phyloP scores from a whole-genome alignment of 495 filamentous ascomycete genomes.

The Tuber microsphaerosporum region DNA sequence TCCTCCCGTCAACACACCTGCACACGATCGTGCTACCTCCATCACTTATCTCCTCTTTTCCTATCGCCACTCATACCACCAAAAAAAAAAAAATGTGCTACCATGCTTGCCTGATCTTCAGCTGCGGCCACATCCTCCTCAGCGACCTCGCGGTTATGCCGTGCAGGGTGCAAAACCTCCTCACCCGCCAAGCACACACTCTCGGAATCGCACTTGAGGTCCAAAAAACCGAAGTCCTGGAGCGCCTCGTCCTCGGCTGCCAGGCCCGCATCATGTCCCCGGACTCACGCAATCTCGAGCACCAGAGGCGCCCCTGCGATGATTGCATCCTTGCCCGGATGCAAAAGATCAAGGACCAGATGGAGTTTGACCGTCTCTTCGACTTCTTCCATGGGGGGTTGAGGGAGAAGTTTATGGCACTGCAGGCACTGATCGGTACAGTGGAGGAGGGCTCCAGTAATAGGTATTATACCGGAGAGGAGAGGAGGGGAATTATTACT shows the following conservation, averaged over 20 bases:
- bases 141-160: not conserved
- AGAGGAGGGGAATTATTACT: not conserved
- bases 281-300: not conserved
- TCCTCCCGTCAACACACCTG: too few relatives aligned
- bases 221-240: not conserved
- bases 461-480: not conserved
- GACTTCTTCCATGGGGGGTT: not conserved
- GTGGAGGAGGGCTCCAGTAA: not conserved
- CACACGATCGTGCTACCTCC: too few relatives aligned
- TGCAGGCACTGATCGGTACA: not conserved
- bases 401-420: not conserved
- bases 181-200: not conserved
- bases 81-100: not conserved
- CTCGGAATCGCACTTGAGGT: not conserved
- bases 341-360: not conserved
- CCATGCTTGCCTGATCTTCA: not conserved
- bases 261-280: not conserved
- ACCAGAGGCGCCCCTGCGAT: conserved; percentile 1
- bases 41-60: not conserved
- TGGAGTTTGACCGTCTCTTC: not conserved
- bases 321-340: not conserved
- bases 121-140: not conserved
- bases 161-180: not conserved
- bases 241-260: not conserved
- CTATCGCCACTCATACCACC: not conserved